phyloP scores from a whole-genome alignment of 2,329 filamentous ascomycete species.

The Sporothrix curviconia region DNA sequence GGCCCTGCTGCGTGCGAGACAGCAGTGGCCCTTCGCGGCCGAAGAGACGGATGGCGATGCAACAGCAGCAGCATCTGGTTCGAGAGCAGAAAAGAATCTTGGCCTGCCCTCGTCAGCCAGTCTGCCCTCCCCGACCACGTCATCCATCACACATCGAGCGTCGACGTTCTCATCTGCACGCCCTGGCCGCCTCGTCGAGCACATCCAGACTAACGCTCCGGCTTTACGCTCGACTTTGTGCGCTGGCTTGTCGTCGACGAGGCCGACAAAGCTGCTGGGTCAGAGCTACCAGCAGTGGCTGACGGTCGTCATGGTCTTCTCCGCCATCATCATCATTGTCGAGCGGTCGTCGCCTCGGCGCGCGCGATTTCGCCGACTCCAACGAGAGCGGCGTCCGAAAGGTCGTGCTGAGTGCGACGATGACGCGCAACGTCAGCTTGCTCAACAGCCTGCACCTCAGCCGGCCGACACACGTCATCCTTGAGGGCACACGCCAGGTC shows the following conservation, averaged over 20 bases:
- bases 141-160: constrained; percentile 58
- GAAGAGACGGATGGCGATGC: constrained; percentile 33
- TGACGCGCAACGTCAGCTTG: constrained; percentile 80
- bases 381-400: constrained; percentile 60
- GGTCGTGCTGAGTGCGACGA: constrained; percentile 82
- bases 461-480: constrained; percentile 67
- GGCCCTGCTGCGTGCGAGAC: constrained; percentile 26
- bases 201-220: constrained; percentile 75
- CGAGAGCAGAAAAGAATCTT: constrained; percentile 19
- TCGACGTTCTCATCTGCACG: constrained; percentile 86
- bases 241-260: constrained; percentile 91
- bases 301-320: constrained; percentile 58
- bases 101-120: constrained; percentile 31
- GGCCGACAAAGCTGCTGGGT: constrained; percentile 81
- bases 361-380: constrained; percentile 48
- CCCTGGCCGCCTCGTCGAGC: constrained; percentile 88
- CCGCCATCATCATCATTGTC: constrained; percentile 29
- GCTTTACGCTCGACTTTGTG: constrained; percentile 71
- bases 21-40: constrained; percentile 37
- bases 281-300: constrained; percentile 94
- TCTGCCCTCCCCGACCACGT: constrained; percentile 46
- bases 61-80: neutral
- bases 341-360: constrained; percentile 35
- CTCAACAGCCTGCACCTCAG: constrained; percentile 66
- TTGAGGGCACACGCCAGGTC: constrained; percentile 48